phyloP scores from a whole-genome alignment of 768 basidiomycete species.

The Rhodotorula babjevae region DNA sequence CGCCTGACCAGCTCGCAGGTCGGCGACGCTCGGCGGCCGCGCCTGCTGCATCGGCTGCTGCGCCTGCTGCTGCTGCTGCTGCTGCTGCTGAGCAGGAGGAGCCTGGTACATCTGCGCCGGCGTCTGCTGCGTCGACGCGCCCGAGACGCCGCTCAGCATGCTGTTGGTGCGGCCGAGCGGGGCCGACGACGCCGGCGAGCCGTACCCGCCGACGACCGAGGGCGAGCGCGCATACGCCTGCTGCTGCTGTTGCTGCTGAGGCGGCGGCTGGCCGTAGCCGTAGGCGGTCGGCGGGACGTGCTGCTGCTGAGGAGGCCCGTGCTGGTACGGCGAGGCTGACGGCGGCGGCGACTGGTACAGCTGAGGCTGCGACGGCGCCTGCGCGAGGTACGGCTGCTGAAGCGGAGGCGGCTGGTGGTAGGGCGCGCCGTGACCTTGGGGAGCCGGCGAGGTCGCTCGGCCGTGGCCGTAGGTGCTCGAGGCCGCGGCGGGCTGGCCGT shows the following conservation, averaged over 20 bases:
- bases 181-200: not conserved
- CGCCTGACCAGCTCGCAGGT: too few species aligned
- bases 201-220: not conserved
- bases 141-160: conserved; percentile 20
- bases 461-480: not conserved
- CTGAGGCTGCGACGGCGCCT: conserved; percentile 15
- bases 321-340: conserved; percentile 30
- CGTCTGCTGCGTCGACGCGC: conserved; percentile 32
- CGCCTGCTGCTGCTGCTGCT: not conserved
- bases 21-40: too few species aligned
- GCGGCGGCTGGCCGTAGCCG: conserved; percentile 2
- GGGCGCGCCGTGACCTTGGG: not conserved
- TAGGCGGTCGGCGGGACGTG: not conserved
- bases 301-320: conserved; percentile 22
- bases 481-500: conserved; percentile 11
- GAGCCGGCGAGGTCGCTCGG: conserved; percentile 28
- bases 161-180: conserved; percentile 3
- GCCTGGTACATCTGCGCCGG: conserved; percentile 25
- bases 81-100: not conserved
- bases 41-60: too few species aligned
- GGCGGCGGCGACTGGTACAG: conserved; percentile 12
- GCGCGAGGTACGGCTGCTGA: conserved; percentile 9
- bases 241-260: conserved; percentile 42
- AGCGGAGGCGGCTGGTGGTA: conserved; percentile 7
- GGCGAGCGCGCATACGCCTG: not conserved